Percentiles rank a stretch among this genome's conserved stretches.
Conservation (phyloP, 2,329 filamentous ascomycete species). For the Tolypocladium tundrense region DNA sequence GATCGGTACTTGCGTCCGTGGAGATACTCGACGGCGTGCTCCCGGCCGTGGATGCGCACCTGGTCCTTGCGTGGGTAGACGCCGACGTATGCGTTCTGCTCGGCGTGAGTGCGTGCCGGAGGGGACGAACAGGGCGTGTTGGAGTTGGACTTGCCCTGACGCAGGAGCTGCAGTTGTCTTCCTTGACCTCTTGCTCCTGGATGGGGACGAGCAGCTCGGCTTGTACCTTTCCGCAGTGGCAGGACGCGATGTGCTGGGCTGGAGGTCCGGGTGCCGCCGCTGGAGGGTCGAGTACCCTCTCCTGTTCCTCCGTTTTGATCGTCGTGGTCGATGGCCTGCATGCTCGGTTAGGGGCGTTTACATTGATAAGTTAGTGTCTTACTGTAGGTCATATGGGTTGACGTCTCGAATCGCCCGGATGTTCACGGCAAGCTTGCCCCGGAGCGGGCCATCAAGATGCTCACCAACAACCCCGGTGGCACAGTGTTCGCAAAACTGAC, state of each 20-base stretch:
- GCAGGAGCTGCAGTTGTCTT: slow-evolving; percentile 26
- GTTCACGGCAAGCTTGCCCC: slow-evolving; percentile 13
- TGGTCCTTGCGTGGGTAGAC: slow-evolving; percentile 16
- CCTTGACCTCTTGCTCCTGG: slow-evolving; percentile 28
- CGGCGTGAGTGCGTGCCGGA: neutral
- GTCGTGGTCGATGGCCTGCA: neutral
- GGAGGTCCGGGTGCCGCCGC: neutral
- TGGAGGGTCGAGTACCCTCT: neutral
- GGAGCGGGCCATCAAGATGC: slow-evolving; percentile 11
- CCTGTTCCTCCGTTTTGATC: neutral
- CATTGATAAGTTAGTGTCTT: neutral
- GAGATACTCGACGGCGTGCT: slow-evolving; percentile 15
- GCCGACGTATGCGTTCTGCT: slow-evolving; percentile 16
- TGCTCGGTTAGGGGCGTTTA: neutral
- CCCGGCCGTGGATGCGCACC: slow-evolving; percentile 14
- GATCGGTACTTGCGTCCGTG: slow-evolving; percentile 11
- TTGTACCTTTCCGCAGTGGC: slow-evolving; percentile 15
- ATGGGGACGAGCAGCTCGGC: slow-evolving; percentile 15
- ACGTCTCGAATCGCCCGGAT: slow-evolving; percentile 11
- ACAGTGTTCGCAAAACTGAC: slow-evolving; percentile 17
- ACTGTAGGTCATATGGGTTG: slow-evolving; percentile 14
- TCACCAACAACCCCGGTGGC: slow-evolving; percentile 14
- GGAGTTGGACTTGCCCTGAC: slow-evolving; percentile 12
- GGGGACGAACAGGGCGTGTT: neutral
- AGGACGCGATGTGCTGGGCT: slow-evolving; percentile 11